These are phyloP conservation scores for Saprolegnia diclina DNA, from an alignment of 352 stramenopile genomes.

Conservation along the genomic window DNA sequence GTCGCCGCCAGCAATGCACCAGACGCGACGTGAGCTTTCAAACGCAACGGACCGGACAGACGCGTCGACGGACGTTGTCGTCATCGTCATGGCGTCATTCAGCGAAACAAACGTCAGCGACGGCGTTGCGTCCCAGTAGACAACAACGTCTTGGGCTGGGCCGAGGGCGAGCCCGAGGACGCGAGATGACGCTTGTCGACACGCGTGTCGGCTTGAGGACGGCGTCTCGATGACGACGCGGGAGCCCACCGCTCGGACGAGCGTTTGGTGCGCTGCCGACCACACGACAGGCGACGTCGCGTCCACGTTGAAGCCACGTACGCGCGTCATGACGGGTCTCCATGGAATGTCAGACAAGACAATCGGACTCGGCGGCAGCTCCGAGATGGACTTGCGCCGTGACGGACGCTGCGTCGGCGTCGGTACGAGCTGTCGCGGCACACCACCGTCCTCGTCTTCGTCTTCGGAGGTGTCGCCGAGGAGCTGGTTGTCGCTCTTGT, in stretches of 20 bases:
- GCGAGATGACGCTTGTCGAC: background rate
- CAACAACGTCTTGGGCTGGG: background rate
- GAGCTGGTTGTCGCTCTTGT: background rate
- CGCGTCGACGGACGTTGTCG: background rate
- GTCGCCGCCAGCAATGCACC: background rate
- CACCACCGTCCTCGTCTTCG: background rate
- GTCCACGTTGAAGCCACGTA: background rate
- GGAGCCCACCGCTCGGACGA: background rate
- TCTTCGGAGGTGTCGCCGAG: background rate
- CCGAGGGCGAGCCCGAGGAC: background rate
- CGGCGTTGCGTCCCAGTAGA: background rate
- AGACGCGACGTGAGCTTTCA: background rate
- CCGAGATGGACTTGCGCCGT: background rate
- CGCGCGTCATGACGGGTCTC: no score
- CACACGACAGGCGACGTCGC: background rate
- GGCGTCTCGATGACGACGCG: background rate
- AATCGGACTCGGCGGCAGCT: background rate
- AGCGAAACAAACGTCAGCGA: background rate
- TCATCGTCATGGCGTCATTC: background rate
- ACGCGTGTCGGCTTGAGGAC: background rate
- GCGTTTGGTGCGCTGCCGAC: background rate
- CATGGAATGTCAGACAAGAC: background rate
- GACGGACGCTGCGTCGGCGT: constrained; percentile 14
- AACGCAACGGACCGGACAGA: background rate
- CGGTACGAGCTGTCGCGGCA: background rate